A percentile compares a stretch with the other conserved stretches of the same genome.
Evolutionary conservation across 2,329 filamentous ascomycete genomes (phyloP).

Genomic region (Fusarium aywerte): DNA sequence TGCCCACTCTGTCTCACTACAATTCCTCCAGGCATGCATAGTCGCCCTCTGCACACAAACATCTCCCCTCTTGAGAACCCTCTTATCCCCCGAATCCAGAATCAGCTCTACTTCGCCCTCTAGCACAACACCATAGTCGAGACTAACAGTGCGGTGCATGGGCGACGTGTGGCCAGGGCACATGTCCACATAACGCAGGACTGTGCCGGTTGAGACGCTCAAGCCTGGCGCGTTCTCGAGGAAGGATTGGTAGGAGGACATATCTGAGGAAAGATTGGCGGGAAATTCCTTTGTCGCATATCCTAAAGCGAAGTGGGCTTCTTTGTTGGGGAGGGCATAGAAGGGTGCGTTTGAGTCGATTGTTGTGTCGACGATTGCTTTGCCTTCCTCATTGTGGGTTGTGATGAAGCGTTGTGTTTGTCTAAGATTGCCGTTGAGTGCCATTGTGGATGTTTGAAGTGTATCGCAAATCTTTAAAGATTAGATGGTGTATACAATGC

Average conservation of each 20-base stretch:
- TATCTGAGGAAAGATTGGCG: constrained; percentile 34
- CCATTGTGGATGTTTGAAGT: background rate
- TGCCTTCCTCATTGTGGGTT: constrained; percentile 43
- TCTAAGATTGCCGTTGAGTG: constrained; percentile 38
- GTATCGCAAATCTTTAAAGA: rapidly evolving
- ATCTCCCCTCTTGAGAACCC: constrained; percentile 61
- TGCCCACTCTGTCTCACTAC: constrained; percentile 57
- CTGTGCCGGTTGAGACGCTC: constrained; percentile 52
- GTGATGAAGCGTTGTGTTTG: constrained; percentile 42
- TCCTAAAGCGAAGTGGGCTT: constrained; percentile 41
- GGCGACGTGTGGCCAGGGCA: constrained; percentile 47
- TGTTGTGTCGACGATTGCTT: constrained; percentile 37
- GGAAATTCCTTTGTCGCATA: constrained; percentile 46
- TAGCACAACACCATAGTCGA: constrained; percentile 66
- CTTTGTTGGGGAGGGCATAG: constrained; percentile 27
- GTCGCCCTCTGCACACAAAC: constrained; percentile 66
- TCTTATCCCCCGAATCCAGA: constrained; percentile 61
- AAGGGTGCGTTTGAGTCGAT: constrained; percentile 36
- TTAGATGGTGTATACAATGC: too few relatives aligned
- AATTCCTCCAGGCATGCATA: constrained; percentile 66
- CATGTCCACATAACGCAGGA: constrained; percentile 62
- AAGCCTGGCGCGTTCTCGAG: constrained; percentile 43
- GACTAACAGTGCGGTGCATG: constrained; percentile 61
- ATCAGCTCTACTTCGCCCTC: constrained; percentile 65
- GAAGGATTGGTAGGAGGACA: constrained; percentile 39